Conservation (phyloP, 768 basidiomycete species). For the Leucosporidium yakuticum region DNA sequence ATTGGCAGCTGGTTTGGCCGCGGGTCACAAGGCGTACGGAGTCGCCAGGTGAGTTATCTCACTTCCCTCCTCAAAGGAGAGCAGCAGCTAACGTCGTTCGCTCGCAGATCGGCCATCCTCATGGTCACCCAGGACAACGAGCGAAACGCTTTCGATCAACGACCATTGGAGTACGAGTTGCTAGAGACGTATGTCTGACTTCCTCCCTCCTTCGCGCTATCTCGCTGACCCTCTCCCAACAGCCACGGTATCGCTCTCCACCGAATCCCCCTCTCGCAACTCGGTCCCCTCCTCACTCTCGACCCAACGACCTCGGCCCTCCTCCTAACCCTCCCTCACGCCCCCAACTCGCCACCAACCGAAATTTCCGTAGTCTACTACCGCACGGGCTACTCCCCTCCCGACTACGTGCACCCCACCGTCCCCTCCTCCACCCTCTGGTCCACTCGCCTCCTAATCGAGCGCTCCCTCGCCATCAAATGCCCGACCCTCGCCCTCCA, state of each 20-base stretch:
- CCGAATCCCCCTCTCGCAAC: conserved; percentile 53
- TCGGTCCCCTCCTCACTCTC: conserved; percentile 57
- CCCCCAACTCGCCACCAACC: conserved; percentile 34
- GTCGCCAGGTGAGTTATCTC: conserved; percentile 4
- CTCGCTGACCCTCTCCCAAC: conserved; percentile 7
- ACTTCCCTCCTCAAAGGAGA: not conserved
- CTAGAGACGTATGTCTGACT: conserved; percentile 59
- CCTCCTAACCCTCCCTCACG: conserved; percentile 38
- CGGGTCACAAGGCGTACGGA: conserved; percentile 70
- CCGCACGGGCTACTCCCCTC: conserved; percentile 78
- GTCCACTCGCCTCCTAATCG: conserved; percentile 66
- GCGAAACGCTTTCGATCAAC: conserved; percentile 91
- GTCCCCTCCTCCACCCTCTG: conserved; percentile 57
- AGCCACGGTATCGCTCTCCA: conserved; percentile 67
- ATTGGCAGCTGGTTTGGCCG: conserved; percentile 67
- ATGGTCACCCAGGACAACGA: conserved; percentile 87
- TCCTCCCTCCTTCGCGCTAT: not conserved
- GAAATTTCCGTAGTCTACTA: conserved; percentile 88
- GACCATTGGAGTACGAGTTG: conserved; percentile 78
- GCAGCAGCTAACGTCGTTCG: not conserved
- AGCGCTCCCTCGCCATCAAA: conserved; percentile 78
- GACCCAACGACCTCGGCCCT: conserved; percentile 38
- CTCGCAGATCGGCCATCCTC: conserved; percentile 55
- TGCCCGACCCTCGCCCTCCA: conserved; percentile 87
- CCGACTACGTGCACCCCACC: conserved; percentile 53